Evolutionary conservation across 345 rosid species (phyloP).

Genomic region (Noccaea bulbosa): DNA sequence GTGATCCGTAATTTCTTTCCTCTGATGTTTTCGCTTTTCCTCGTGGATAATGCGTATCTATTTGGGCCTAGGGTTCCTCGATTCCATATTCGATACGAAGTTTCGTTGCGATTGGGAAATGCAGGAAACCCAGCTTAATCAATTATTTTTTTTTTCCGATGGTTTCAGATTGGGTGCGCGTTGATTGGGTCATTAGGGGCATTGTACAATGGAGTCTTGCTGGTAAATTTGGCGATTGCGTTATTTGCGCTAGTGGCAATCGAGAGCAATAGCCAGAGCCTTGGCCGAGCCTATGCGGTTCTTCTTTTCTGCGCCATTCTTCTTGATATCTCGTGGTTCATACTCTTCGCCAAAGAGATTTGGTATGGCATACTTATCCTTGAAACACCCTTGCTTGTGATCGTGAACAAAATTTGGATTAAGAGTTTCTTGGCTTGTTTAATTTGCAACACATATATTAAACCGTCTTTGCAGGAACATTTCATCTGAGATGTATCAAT

Average conservation of each 20-base stretch:
- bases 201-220: conserved; percentile 73
- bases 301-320: conserved; percentile 68
- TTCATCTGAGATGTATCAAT: conserved; percentile 55
- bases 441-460: conserved; percentile 14
- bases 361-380: conserved; percentile 50
- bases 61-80: conserved; percentile 39
- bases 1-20: conserved; percentile 37
- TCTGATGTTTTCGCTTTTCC: neutral
- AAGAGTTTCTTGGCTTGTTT: neutral
- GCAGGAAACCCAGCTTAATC: neutral
- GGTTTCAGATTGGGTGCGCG: conserved; percentile 67
- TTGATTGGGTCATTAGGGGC: conserved; percentile 86
- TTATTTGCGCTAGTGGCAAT: conserved; percentile 83
- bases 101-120: neutral
- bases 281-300: conserved; percentile 74
- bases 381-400: neutral
- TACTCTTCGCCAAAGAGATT: conserved; percentile 59
- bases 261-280: conserved; percentile 75
- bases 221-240: conserved; percentile 69
- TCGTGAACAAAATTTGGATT: neutral
- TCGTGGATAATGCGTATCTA: neutral
- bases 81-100: neutral
- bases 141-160: neutral
- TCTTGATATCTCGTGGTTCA: conserved; percentile 72
- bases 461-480: conserved; percentile 54